These are phyloP conservation scores for Gossypium aridum DNA, from an alignment of 441 rosid genomes.

Conservation along the genomic window DNA sequence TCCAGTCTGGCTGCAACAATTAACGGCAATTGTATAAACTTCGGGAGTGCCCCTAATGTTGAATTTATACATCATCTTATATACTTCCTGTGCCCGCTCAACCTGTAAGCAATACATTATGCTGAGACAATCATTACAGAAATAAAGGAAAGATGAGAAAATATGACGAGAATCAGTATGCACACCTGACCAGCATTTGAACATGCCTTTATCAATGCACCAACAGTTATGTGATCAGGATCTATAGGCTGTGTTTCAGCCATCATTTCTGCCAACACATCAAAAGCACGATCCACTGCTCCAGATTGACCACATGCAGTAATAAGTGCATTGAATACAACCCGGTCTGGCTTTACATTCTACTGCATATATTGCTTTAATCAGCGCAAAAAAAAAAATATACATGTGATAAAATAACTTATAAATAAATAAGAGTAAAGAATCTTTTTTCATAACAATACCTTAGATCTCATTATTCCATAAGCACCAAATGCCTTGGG, in stretches of 20 bases:
- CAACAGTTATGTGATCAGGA: slow-evolving; percentile 86
- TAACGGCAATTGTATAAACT: slow-evolving; percentile 80
- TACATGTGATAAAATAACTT: slow-evolving; percentile 2
- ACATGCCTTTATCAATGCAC: slow-evolving; percentile 86
- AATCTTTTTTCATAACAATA: slow-evolving; percentile 21
- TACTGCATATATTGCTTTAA: slow-evolving; percentile 64
- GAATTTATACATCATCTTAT: slow-evolving; percentile 62
- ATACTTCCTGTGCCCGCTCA: slow-evolving; percentile 71
- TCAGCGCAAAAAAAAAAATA: slow-evolving; percentile 23
- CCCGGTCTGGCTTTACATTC: slow-evolving; percentile 98
- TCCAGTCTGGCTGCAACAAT: slow-evolving; percentile 74
- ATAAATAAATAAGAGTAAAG: neutral
- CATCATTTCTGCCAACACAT: slow-evolving; percentile 87
- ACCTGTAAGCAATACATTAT: slow-evolving; percentile 42
- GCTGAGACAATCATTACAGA: slow-evolving; percentile 9
- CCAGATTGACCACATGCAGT: slow-evolving; percentile 93
- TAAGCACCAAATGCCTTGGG: slow-evolving; percentile 99
- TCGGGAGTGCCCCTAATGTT: slow-evolving; percentile 85
- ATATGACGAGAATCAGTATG: slow-evolving; percentile 13
- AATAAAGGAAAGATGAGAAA: slow-evolving; percentile 7
- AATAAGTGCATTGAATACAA: slow-evolving; percentile 92
- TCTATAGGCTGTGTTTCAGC: slow-evolving; percentile 79
- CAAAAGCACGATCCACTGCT: slow-evolving; percentile 97
- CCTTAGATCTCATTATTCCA: slow-evolving; percentile 97
- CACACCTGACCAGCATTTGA: slow-evolving; percentile 82